A percentile compares a stretch with the other conserved stretches of the same genome.
Evolutionary conservation across 768 basidiomycete genomes (phyloP).

Genomic region (Xerocomus spinulosus): DNA sequence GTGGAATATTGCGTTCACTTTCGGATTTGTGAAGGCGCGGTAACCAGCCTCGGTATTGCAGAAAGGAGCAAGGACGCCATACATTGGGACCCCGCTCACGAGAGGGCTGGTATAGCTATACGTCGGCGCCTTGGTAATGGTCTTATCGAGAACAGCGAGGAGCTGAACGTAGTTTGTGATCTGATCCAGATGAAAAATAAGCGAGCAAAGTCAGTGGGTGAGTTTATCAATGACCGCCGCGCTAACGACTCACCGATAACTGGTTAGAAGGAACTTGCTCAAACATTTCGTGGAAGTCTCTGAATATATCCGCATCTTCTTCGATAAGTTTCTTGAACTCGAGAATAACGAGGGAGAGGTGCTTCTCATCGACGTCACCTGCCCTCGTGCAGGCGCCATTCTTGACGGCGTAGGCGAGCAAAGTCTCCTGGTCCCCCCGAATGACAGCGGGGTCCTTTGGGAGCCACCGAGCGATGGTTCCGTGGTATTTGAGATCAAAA

Average conservation of each 20-base stretch:
- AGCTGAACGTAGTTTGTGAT: conserved; percentile 8
- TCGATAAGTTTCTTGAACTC: conserved; percentile 25
- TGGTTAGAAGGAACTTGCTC: conserved; percentile 10
- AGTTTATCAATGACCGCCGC: background rate
- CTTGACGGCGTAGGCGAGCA: conserved; percentile 26
- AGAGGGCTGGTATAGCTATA: conserved; percentile 19
- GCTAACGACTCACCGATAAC: conserved; percentile 5
- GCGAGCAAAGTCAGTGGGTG: background rate
- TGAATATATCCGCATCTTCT: conserved; percentile 16
- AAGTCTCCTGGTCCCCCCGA: conserved; percentile 13
- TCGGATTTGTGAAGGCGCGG: conserved; percentile 29
- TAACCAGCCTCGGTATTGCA: conserved; percentile 21
- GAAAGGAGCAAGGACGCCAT: conserved; percentile 20
- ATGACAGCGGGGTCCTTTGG: conserved; percentile 13
- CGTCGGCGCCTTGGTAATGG: conserved; percentile 14
- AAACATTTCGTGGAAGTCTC: conserved; percentile 26
- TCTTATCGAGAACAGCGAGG: conserved; percentile 27
- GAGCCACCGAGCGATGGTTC: conserved; percentile 21
- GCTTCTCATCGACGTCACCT: conserved; percentile 6
- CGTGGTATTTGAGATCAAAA: conserved; percentile 13
- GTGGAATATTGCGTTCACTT: conserved; percentile 45
- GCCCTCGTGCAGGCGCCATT: conserved; percentile 8
- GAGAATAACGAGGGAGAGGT: conserved; percentile 11
- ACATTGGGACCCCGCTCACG: conserved; percentile 22
- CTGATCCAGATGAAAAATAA: background rate